Conservation (phyloP, 164 flowering plant genomes). For the Pachysandra terminalis region DNA sequence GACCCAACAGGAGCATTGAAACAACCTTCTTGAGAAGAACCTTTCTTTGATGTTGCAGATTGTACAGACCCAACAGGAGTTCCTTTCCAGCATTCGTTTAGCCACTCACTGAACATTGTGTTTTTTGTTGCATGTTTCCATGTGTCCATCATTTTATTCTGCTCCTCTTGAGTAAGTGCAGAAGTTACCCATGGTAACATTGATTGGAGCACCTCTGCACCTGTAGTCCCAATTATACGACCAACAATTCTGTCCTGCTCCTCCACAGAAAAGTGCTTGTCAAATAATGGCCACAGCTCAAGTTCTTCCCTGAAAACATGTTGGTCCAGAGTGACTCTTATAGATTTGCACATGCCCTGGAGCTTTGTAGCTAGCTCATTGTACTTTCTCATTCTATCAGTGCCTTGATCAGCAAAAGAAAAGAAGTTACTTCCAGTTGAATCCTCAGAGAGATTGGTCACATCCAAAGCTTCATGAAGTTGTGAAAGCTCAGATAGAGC, state of each 20-base stretch:
- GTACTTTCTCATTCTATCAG: constrained; percentile 40
- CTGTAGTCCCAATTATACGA: constrained; percentile 89
- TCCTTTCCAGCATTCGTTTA: constrained; percentile 94
- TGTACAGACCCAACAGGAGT: constrained; percentile 32
- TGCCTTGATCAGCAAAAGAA: constrained; percentile 18
- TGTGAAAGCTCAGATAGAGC: constrained; percentile 62
- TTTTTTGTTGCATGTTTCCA: constrained; percentile 94
- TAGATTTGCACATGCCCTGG: constrained; percentile 95
- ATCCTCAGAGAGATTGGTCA: constrained; percentile 14
- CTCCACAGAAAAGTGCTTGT: constrained; percentile 79
- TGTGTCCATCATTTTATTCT: constrained; percentile 90
- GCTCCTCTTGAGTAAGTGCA: constrained; percentile 89
- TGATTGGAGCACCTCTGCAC: constrained; percentile 95
- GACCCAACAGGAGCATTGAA: constrained; percentile 25
- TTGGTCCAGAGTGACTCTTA: constrained; percentile 81
- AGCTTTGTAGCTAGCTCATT: constrained; percentile 74
- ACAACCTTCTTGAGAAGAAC: constrained; percentile 53
- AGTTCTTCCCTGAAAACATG: constrained; percentile 87
- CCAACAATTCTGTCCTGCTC: constrained; percentile 97
- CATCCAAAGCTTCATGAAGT: constrained; percentile 46
- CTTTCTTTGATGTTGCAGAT: constrained; percentile 31
- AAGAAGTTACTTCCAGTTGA: constrained; percentile 11
- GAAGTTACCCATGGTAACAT: constrained; percentile 98
- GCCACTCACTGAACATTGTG: constrained; percentile 98
- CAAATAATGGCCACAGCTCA: constrained; percentile 97